phyloP scores from a whole-genome alignment of 2,329 filamentous ascomycete species.

The Ophiostoma sp. region DNA sequence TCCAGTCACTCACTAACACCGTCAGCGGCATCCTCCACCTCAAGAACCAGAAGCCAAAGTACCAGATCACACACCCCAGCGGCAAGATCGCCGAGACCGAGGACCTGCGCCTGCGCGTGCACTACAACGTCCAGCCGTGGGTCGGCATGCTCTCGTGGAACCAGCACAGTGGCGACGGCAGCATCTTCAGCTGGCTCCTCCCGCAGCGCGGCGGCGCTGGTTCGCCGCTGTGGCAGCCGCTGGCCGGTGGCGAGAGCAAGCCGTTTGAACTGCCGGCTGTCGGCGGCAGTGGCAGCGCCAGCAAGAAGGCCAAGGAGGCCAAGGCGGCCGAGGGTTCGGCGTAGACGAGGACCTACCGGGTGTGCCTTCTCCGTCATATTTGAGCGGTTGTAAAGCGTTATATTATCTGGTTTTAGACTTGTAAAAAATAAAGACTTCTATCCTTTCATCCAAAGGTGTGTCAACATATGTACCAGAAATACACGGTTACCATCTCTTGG shows the following conservation, averaged over 20 bases:
- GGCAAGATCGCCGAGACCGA: constrained; percentile 72
- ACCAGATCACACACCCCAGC: constrained; percentile 89
- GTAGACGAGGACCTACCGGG: not conserved
- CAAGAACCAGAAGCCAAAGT: constrained; percentile 87
- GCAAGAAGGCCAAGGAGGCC: constrained; percentile 11
- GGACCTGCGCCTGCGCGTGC: constrained; percentile 75
- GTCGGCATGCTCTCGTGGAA: constrained; percentile 88
- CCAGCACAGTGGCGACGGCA: constrained; percentile 53
- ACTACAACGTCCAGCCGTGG: constrained; percentile 98
- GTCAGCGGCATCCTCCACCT: constrained; percentile 72
- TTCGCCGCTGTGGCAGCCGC: constrained; percentile 56
- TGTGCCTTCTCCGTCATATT: not conserved
- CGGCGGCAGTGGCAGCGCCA: not conserved
- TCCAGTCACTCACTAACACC: not conserved
- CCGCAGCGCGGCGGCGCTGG: constrained; percentile 22
- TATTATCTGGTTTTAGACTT: not conserved
- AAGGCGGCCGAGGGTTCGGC: not conserved
- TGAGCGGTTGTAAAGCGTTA: not conserved
- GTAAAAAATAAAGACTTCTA: not conserved
- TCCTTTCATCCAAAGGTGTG: not conserved
- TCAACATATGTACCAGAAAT: no score
- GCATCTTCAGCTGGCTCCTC: constrained; percentile 21
- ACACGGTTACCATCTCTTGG: no score
- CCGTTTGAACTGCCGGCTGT: constrained; percentile 65
- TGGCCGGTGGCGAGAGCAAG: constrained; percentile 65